A percentile compares a stretch with the other conserved stretches of the same genome.
Evolutionary conservation across 83 land plant species (phyloP).

Genomic region (Larix sibirica): DNA sequence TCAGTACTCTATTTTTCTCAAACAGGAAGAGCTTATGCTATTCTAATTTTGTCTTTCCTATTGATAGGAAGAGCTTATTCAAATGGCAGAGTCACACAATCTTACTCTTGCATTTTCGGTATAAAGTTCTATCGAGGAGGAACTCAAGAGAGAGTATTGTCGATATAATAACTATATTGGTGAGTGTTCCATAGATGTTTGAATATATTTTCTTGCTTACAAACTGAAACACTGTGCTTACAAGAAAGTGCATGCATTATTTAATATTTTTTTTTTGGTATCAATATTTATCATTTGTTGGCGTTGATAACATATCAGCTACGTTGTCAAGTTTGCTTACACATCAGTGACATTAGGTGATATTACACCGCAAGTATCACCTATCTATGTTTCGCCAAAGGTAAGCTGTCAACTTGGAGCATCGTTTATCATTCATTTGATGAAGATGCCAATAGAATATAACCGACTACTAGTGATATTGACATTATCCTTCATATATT

Average conservation of each 20-base stretch:
- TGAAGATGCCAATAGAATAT: background rate
- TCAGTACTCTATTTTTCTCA: constrained; percentile 34
- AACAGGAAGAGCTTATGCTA: constrained; percentile 46
- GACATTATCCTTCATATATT: background rate
- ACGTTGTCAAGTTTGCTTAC: constrained; percentile 95
- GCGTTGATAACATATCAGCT: constrained; percentile 72
- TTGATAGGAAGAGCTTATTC: constrained; percentile 75
- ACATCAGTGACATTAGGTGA: constrained; percentile 90
- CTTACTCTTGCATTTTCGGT: constrained; percentile 90
- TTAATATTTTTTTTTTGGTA: background rate
- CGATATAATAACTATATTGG: constrained; percentile 86
- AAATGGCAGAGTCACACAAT: constrained; percentile 67
- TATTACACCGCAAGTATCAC: constrained; percentile 54
- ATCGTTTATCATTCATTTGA: background rate
- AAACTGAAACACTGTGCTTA: background rate
- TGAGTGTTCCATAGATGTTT: constrained; percentile 21
- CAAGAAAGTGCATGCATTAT: background rate
- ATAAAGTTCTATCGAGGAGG: constrained; percentile 91
- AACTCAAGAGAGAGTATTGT: constrained; percentile 93
- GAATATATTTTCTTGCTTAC: background rate
- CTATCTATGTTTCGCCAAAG: constrained; percentile 89
- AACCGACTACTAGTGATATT: background rate
- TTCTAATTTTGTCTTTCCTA: background rate
- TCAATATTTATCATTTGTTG: background rate
- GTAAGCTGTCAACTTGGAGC: constrained; percentile 32